Evolutionary conservation across 306 rosid species (phyloP).

Genomic region (Alnus glutinosa): DNA sequence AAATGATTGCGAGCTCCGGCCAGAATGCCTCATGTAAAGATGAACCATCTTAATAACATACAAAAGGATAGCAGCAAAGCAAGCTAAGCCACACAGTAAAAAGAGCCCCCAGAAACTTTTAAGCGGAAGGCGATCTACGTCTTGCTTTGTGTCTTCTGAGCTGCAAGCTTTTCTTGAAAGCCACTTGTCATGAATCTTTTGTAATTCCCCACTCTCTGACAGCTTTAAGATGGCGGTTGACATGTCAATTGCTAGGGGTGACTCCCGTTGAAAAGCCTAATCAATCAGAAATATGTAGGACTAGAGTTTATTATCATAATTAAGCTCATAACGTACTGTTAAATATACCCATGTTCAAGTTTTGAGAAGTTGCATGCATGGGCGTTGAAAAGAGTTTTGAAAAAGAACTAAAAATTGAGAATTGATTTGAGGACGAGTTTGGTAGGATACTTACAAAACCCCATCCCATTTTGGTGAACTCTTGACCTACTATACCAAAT

Average conservation of each 20-base stretch:
- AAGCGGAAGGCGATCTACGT: constrained; percentile 67
- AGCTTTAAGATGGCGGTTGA: constrained; percentile 73
- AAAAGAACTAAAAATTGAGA: too few species aligned
- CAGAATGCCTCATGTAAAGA: constrained; percentile 48
- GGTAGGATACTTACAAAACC: constrained; percentile 74
- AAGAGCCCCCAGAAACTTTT: constrained; percentile 84
- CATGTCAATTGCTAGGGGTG: constrained; percentile 79
- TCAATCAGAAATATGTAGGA: neutral
- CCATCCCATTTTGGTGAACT: constrained; percentile 90
- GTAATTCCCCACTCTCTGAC: constrained; percentile 79
- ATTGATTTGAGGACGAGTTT: too few species aligned
- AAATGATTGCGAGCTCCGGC: constrained; percentile 40
- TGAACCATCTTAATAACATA: constrained; percentile 41
- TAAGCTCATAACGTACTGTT: too few species aligned
- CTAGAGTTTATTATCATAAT: neutral
- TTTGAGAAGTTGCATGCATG: too few species aligned
- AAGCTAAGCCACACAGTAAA: constrained; percentile 56
- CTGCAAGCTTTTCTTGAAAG: constrained; percentile 66
- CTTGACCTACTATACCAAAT: constrained; percentile 73
- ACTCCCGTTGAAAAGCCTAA: constrained; percentile 88
- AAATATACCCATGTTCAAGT: too few species aligned
- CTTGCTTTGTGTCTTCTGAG: constrained; percentile 55
- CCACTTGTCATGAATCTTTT: constrained; percentile 96
- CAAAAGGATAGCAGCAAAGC: constrained; percentile 55
- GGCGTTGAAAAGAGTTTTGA: too few species aligned